A percentile compares a stretch with the other conserved stretches of the same genome.
Conservation (phyloP, 2,329 filamentous ascomycete species). For the Boeremia exigua region DNA sequence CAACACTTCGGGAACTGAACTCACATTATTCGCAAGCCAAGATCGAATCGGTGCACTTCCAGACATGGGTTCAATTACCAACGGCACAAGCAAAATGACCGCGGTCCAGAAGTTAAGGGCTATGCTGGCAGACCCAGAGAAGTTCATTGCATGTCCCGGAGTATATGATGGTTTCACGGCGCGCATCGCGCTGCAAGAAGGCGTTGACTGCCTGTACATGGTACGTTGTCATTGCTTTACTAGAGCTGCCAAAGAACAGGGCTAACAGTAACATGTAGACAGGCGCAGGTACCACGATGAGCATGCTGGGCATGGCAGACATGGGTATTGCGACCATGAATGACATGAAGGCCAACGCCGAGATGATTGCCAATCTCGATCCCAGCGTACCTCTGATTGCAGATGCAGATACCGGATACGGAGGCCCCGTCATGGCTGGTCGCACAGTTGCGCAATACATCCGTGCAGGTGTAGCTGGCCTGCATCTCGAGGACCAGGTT, state of each 20-base stretch:
- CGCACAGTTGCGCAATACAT: slow-evolving; percentile 62
- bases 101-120: slow-evolving; percentile 40
- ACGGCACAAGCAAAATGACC: slow-evolving; percentile 23
- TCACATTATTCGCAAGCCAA: not conserved
- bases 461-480: slow-evolving; percentile 61
- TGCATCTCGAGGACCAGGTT: slow-evolving; percentile 70
- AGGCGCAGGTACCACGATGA: slow-evolving; percentile 67
- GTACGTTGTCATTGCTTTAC: slow-evolving; percentile 47
- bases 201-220: slow-evolving; percentile 72
- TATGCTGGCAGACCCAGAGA: slow-evolving; percentile 40
- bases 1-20: not conserved
- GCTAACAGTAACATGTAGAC: slow-evolving; percentile 52
- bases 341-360: slow-evolving; percentile 69
- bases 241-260: not conserved
- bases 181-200: slow-evolving; percentile 66
- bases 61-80: slow-evolving; percentile 17
- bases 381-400: slow-evolving; percentile 65
- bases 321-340: slow-evolving; percentile 66
- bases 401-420: slow-evolving; percentile 66
- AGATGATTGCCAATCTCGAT: slow-evolving; percentile 68
- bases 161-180: slow-evolving; percentile 74
- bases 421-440: slow-evolving; percentile 52
- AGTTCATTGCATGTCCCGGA: slow-evolving; percentile 64
- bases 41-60: not conserved
- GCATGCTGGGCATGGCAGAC: slow-evolving; percentile 67